Evolutionary conservation across 768 basidiomycete genomes (phyloP).

Genomic region (Psilocybe tampanensis): DNA sequence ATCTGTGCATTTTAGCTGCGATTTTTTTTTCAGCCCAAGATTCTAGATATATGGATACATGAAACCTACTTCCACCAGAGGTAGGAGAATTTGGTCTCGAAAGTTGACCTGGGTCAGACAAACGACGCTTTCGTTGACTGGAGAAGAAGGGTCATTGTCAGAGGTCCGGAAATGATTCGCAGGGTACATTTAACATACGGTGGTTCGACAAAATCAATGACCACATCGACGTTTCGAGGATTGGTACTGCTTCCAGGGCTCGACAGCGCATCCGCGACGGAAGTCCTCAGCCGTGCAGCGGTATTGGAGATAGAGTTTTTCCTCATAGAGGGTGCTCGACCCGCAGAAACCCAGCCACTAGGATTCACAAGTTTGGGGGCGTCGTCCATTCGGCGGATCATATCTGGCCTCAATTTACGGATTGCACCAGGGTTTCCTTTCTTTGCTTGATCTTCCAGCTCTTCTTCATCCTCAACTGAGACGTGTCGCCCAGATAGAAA

Average conservation of each 20-base stretch:
- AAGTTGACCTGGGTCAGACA: conserved; percentile 38
- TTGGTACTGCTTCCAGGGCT: neutral
- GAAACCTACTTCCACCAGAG: conserved; percentile 27
- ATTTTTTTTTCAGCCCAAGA: neutral
- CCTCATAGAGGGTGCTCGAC: conserved; percentile 22
- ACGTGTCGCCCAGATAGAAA: conserved; percentile 18
- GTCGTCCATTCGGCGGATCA: conserved; percentile 77
- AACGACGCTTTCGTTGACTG: conserved; percentile 27
- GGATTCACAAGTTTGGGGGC: conserved; percentile 73
- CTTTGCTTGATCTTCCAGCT: conserved; percentile 6
- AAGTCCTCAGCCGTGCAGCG: neutral
- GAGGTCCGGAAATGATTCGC: neutral
- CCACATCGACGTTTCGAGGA: neutral
- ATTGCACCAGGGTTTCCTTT: conserved; percentile 25
- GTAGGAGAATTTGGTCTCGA: conserved; percentile 36
- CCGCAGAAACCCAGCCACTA: conserved; percentile 69
- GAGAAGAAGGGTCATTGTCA: neutral
- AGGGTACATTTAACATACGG: conserved; percentile 16
- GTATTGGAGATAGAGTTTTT: conserved; percentile 5
- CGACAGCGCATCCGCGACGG: neutral
- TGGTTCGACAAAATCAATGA: conserved; percentile 21
- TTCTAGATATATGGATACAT: neutral
- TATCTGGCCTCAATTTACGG: conserved; percentile 59
- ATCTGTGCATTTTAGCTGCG: conserved; percentile 38
- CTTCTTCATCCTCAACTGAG: conserved; percentile 17